Base-by-base conservation (phyloP, 192 early-diverging fungal genomes). In the Pilobolus umbonatus region DNA sequence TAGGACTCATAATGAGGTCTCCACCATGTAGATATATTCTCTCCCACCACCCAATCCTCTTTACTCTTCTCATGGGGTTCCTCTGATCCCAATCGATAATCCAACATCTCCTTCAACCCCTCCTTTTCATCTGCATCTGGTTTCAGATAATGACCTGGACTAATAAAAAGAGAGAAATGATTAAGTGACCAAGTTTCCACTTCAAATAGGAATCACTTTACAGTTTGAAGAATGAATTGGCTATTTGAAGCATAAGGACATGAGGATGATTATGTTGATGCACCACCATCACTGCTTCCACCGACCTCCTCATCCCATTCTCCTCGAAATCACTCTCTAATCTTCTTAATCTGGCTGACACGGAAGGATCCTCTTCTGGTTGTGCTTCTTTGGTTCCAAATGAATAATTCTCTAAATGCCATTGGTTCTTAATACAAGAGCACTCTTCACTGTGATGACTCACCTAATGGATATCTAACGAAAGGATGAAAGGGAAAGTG, bases 191-290 rank as follows among this genome's bases (percentile, higher is more conserved):
- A 0, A 28, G 24, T n/a, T 6, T 25, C 24, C 9, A 15, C 22
- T 26, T 4, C 14, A 47, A 47, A 47, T 15, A 48, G 12, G 32
- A n/a, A 12, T 3, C 7, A 11, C 68, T 79, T 63, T 65, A 88
- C 87, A 91, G 64, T 66, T 86, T 85, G 65, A 88, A 89, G 64
- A 85, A 89, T 0, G 75, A 70, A 63, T 86, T 84, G 26, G 80
- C 84, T 53, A 87, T 85, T 61, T 88, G 85, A 32, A 91, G 61
- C 81, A 91, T 80, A 11, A 91, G 70, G 8, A 91, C 85, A 55
- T 90, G 88, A 11, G 89, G 89, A 70, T 88, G 86, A 48, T 79
- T 80, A 62, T 90, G 85, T 48, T 88, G 85, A 68, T 91, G 88
- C 34, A 90, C 85, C 1, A 90, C 77, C 22, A 91, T 59, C 8